Evolutionary conservation across 139 green algal genomes (phyloP), one percentile per base, ranked within the genome.

Genomic region (Chlamydomonas sphaeroides): DNA sequence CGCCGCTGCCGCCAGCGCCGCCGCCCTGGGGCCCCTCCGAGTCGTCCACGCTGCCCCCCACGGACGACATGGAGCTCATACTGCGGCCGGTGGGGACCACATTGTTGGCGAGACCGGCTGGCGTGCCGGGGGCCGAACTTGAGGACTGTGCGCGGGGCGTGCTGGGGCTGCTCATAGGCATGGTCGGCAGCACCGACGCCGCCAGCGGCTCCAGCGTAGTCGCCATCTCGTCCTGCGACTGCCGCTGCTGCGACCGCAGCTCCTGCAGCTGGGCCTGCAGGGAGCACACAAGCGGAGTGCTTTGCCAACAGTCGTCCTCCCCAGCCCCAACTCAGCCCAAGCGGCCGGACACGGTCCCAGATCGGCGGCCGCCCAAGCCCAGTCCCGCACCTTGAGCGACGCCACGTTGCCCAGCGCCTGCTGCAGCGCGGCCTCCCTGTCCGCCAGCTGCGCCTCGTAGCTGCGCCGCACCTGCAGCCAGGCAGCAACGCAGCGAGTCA

Each of bases 351-450:
- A n/a, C n/a, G n/a, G n/a, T n/a, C n/a, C n/a, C n/a, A n/a, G n/a
- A n/a, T n/a, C n/a, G n/a, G n/a, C n/a, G n/a, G n/a, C n/a, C n/a
- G n/a, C n/a, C n/a, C n/a, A n/a, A n/a, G n/a, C n/a, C 23, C 21
- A 5, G 20, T 62, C 5, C 10, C 59, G 10, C 26, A 79, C 71
- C 71, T 80, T 57, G 57, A 80, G 39, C 15, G 73, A 38, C 57
- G 73, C 73, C 73, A 80, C 73, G 28, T 70, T 10, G 23, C 73
- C 57, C 26, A 80, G 57, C 17, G 73, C 73, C 57, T 59, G 73
- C 30, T 80, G 38, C 57, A 80, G 28, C 0, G 73, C 73, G 0
- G 38, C 38, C n/a, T n/a, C 25, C 14, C 73, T 38, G 18, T 80
- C 73, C 57, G 45, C 38, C 38, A 80, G 38, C 35, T 68, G 73